Base-by-base conservation (phyloP, 306 rosid species). In the Arachis stenosperma region DNA sequence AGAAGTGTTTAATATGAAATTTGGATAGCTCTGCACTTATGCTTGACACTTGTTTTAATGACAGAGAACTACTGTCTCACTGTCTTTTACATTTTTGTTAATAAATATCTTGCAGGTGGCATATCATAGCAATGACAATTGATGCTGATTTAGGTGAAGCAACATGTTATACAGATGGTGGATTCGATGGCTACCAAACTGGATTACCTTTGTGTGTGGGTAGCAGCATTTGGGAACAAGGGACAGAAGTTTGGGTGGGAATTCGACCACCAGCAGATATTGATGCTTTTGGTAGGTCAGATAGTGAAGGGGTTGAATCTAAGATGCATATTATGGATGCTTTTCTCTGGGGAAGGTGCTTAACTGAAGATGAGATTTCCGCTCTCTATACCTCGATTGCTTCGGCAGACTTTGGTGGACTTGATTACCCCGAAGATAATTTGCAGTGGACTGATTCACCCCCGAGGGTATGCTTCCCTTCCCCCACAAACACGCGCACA, bases 391-490 rank as follows among this genome's bases (percentile, higher is more conserved):
- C 84, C 15, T 89, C 98, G 15, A 71, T 90, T 40, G 97, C 93
- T 78, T 88, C 98, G 43, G 79, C 92, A 3, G 99, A 95, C 76
- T 81, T 86, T 7, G 61, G 83, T 78, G 82, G 86, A 56, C 78
- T 81, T 50, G 98, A 90, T 82, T 91, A 84, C 79, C 88, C 93
- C 4, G 99, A 95, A 79, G 96, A 91, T 84, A 87, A 90, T 69
- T 91, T 97, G 97, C 98, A 91, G 69, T 95, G 98, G 98, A 85
- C 90, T 5, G 99, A 95, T 83, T 95, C 99, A 70, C 99, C 99
- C 63, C 78, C 88, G 61, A 87, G 99, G 83, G 99, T 95, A 95
- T 55, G 30, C 43, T 22, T 22, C 27, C 27, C 27, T 22, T 22
- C 27, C 27, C 27, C 27, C 27, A 22, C 27, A 22, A 22, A 22